phyloP scores from a whole-genome alignment of 257 asterid species.

The Primulina huaijiensis region DNA sequence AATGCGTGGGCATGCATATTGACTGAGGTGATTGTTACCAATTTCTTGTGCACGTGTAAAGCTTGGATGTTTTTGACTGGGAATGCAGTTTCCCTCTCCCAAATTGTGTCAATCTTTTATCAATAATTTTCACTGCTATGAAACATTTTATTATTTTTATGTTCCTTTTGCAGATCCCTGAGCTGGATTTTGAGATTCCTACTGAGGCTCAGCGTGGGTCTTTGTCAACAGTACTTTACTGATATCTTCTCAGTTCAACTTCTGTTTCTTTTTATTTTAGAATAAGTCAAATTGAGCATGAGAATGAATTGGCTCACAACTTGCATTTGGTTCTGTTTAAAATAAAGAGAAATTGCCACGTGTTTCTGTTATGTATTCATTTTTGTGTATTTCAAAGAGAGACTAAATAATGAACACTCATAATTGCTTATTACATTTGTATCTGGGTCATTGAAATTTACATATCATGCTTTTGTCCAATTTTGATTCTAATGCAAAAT shows the following conservation, averaged over 20 bases:
- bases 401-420: too few relatives aligned
- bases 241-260: constrained; percentile 1
- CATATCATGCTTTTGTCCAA: not conserved
- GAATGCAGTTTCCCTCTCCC: not conserved
- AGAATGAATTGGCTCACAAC: not conserved
- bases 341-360: not conserved
- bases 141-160: not conserved
- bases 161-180: constrained; percentile 71
- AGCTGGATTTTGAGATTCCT: constrained; percentile 90
- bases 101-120: not conserved
- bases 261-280: not conserved
- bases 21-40: constrained; percentile 5
- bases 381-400: not conserved
- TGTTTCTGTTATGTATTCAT: not conserved
- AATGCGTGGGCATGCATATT: not conserved
- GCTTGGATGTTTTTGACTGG: not conserved
- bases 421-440: not conserved
- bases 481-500: not conserved
- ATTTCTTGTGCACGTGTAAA: not conserved
- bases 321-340: not conserved
- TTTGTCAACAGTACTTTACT: constrained; percentile 72
- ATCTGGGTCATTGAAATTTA: not conserved
- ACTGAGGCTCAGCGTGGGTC: constrained; percentile 98
- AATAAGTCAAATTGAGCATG: not conserved
- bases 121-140: not conserved